These are phyloP conservation scores for Musa acuminata DNA, from an alignment of 176 grass and related monocot genomes.

Conservation along the genomic window DNA sequence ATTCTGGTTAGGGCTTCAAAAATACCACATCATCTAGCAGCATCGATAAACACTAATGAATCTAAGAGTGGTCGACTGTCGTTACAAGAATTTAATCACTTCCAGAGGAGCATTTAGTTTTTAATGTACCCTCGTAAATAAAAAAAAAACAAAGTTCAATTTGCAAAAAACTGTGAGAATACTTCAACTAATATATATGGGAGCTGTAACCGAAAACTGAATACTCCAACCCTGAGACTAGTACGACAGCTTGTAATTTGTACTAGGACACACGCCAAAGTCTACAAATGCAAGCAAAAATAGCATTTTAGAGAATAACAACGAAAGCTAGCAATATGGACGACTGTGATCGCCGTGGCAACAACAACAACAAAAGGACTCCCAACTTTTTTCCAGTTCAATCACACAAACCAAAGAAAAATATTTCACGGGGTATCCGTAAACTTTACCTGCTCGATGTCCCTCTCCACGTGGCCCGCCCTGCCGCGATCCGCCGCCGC, in stretches of 20 bases:
- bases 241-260: not conserved
- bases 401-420: not conserved
- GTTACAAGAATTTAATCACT: not conserved
- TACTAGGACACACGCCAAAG: not conserved
- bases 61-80: not conserved
- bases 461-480: slow-evolving; percentile 71
- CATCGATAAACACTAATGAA: too few species aligned
- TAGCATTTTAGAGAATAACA: too few species aligned
- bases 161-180: not conserved
- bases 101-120: not conserved
- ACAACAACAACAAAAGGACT: not conserved
- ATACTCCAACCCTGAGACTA: too few species aligned
- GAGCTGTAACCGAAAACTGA: not conserved
- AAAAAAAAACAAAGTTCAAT: not conserved
- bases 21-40: too few species aligned
- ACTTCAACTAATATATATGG: not conserved
- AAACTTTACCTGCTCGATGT: slow-evolving; percentile 79
- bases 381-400: not conserved
- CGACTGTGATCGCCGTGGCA: not conserved
- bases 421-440: not conserved
- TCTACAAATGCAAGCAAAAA: not conserved
- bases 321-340: not conserved
- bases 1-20: not conserved
- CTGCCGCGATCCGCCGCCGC: slow-evolving; percentile 57
- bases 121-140: not conserved